Base-by-base conservation (phyloP, 768 basidiomycete genomes). In the Clavaria fumosa region DNA sequence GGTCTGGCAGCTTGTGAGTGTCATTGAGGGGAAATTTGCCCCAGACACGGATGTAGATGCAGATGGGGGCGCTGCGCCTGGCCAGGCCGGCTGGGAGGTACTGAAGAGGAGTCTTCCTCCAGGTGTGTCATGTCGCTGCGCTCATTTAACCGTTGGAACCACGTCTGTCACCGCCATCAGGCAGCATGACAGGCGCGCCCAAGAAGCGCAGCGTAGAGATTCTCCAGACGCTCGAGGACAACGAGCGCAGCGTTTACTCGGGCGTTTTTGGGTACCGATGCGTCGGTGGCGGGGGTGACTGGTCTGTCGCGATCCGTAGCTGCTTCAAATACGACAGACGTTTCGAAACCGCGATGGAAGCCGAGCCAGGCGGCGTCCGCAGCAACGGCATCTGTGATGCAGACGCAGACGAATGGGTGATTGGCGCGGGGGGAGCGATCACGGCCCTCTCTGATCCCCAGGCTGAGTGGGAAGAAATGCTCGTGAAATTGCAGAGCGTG, bases 141-240 rank as follows among this genome's bases (percentile, higher is more conserved):
- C 35, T 28, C 3, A 2, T 18, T 9, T 7, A 3, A 35, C 1
- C 26, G 23, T 36, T 15, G 30, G 12, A 14, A 17, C 19, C 2
- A 18, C 35, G 34, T 12, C 5, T 14, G 31, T 20, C 4, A 23
- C 31, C n/a, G n/a, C n/a, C 33, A 39, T 2, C 43, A 90, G 88
- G 89, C 1, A 90, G 86, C 42, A 97, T 97, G 91, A 96, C 91
- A 2, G 91, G 91, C 23, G 91, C 91, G 0, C 91, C 91, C 0
- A 97, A 96, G 61, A 80, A 93, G 49, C 77, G 91, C 22, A 86
- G 83, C 39, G 78, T 95, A 5, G 83, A 95, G 55, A 78, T 97
- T 23, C 66, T 97, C 5, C 81, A 84, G 43, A 63, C 62, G 1
- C 66, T 95, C 2, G 91, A 96, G 54, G 69, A 66, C 32, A 54